Conservation (phyloP, 371 early-diverging fungal species). For the Mucor saturninus region DNA sequence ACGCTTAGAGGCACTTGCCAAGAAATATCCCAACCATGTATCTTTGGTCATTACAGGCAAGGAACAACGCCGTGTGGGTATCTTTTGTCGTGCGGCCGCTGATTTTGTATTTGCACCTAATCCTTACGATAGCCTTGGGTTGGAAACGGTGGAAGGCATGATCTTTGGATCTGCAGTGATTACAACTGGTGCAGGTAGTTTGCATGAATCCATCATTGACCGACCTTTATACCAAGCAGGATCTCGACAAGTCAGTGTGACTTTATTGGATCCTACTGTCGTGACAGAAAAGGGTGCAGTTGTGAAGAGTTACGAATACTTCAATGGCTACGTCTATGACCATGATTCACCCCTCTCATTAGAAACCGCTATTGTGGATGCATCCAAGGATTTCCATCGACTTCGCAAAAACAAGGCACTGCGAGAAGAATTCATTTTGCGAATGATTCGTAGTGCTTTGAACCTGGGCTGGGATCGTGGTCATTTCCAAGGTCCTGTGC, state of each 20-base stretch:
- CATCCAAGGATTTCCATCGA: slow-evolving; percentile 34
- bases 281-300: slow-evolving; percentile 35
- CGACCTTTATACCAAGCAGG: slow-evolving; percentile 39
- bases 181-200: slow-evolving; percentile 60
- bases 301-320: slow-evolving; percentile 47
- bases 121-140: slow-evolving; percentile 50
- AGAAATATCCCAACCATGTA: slow-evolving; percentile 55
- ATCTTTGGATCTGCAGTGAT: slow-evolving; percentile 66
- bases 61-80: slow-evolving; percentile 57
- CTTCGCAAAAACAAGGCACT: slow-evolving; percentile 38
- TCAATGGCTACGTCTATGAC: slow-evolving; percentile 66
- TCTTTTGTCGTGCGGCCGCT: slow-evolving; percentile 65
- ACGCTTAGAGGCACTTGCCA: slow-evolving; percentile 43
- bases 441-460: slow-evolving; percentile 59
- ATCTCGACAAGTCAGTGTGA: slow-evolving; percentile 12
- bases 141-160: slow-evolving; percentile 63
- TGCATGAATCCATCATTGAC: slow-evolving; percentile 62
- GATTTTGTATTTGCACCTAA: slow-evolving; percentile 66
- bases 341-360: slow-evolving; percentile 28
- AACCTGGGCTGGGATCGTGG: slow-evolving; percentile 62
- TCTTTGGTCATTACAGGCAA: slow-evolving; percentile 48
- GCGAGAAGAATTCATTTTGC: slow-evolving; percentile 57
- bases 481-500: slow-evolving; percentile 46
- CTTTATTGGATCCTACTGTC: slow-evolving; percentile 14
- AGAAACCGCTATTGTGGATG: slow-evolving; percentile 52